These are phyloP conservation scores for Nicotiana benthamiana DNA, from an alignment of 257 asterid genomes.

Conservation along the genomic window DNA sequence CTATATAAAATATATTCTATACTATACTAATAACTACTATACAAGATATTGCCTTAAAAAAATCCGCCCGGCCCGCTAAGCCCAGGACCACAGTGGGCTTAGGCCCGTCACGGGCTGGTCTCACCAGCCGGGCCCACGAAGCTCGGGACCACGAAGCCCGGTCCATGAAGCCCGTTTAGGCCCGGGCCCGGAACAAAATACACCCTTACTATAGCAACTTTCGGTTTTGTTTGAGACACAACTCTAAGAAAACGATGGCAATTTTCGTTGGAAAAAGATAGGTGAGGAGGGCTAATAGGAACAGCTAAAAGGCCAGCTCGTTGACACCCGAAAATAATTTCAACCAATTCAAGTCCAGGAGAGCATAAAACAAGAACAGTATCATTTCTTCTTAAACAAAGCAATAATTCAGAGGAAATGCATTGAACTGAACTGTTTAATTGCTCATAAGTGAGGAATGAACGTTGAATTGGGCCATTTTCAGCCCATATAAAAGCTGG, in stretches of 20 bases:
- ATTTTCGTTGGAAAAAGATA: conserved; percentile 19
- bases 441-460: conserved; percentile 40
- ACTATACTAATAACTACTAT: too few species aligned
- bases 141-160: too few species aligned
- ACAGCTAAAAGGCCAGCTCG: conserved; percentile 58
- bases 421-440: conserved; percentile 41
- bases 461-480: conserved; percentile 13
- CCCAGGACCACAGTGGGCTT: too few species aligned
- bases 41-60: too few species aligned
- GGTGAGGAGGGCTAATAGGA: conserved; percentile 51
- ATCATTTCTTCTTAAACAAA: conserved; percentile 37
- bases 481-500: conserved; percentile 70
- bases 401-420: conserved; percentile 34
- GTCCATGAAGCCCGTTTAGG: too few species aligned
- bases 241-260: conserved; percentile 50
- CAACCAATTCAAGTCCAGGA: conserved; percentile 63
- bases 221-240: conserved; percentile 62
- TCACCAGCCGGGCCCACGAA: too few species aligned
- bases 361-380: conserved; percentile 40
- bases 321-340: conserved; percentile 60
- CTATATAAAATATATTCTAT: too few species aligned
- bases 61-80: too few species aligned
- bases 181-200: too few species aligned
- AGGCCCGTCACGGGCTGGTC: too few species aligned
- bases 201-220: conserved; percentile 71